Base-by-base conservation (phyloP, 352 stramenopile species). In the Aphanomyces cochlioides region DNA sequence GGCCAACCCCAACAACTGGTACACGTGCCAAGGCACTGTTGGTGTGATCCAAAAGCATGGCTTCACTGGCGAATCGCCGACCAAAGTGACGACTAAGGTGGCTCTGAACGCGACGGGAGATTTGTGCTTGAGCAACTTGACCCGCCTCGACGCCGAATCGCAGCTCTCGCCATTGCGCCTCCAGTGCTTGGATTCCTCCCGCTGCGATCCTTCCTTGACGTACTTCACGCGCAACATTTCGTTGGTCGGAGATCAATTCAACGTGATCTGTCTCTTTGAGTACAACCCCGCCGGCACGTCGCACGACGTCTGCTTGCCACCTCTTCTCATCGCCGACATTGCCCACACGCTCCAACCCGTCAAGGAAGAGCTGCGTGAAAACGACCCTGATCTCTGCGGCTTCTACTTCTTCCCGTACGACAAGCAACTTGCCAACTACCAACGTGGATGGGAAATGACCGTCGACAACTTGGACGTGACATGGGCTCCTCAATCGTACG, bases 401-500 rank as follows among this genome's bases (percentile, higher is more conserved):
- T 87, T 84, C 70, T 90, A 90, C 75, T 87, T 89, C 50, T 90
- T 88, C 75, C 83, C 83, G 60, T 90, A 89, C 73, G 81, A 89
- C 54, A 77, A 88, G 72, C 77, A 79, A 67, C 82, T 81, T 70
- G 74, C 79, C 67, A 85, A 88, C 70, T 76, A 78, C 69, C 69
- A 66, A 57, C 73, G 78, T 48, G 85, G 88, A 48, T 80, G 78
- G 65, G 80, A 84, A 75, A 85, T 90, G 50, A 89, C 84, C 73
- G 77, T 88, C 43, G 86, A 90, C 77, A 80, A 87, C 69, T 88
- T 88, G 61, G 78, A 87, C 56, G 75, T 90, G 67, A 73, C 85
- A 73, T 89, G 83, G 83, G 73, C 86, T 57, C 61, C 79, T 73
- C 80, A 89, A 76, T 91, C 83, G 65, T 91, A 79, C 65, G 78